Conservation (phyloP, 2,329 filamentous ascomycete genomes). For the Phaeosphaeriaceae sp. region DNA sequence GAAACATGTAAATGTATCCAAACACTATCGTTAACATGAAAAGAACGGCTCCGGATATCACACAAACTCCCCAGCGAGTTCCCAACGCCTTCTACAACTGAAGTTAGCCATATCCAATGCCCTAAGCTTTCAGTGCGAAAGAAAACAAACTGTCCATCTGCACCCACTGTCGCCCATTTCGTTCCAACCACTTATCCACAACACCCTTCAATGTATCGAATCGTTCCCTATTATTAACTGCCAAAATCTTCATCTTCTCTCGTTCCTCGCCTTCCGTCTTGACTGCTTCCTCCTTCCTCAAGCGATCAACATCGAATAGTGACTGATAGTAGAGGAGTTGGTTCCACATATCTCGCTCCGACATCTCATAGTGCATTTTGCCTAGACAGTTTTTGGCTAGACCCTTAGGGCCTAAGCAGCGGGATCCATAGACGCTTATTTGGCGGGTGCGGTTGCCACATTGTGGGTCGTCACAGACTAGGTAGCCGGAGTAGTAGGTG, state of each 20-base stretch:
- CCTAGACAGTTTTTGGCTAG: slow-evolving; percentile 84
- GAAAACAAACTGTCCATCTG: slow-evolving; percentile 89
- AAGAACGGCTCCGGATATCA: background rate
- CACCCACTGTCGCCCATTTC: slow-evolving; percentile 91
- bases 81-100: background rate
- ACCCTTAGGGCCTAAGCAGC: slow-evolving; percentile 86
- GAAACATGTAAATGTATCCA: slow-evolving; percentile 4
- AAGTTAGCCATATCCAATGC: background rate
- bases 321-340: slow-evolving; percentile 87
- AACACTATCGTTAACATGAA: slow-evolving; percentile 5
- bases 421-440: slow-evolving; percentile 89
- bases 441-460: slow-evolving; percentile 88
- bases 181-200: slow-evolving; percentile 83
- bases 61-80: background rate
- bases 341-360: slow-evolving; percentile 91
- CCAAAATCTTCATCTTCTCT: slow-evolving; percentile 68
- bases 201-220: slow-evolving; percentile 79
- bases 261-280: slow-evolving; percentile 62
- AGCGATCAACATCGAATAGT: slow-evolving; percentile 90
- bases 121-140: slow-evolving; percentile 53
- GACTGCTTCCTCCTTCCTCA: slow-evolving; percentile 59
- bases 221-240: slow-evolving; percentile 79
- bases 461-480: slow-evolving; percentile 86
- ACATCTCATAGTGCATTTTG: slow-evolving; percentile 85
- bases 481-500: slow-evolving; percentile 90